Evolutionary conservation across 148 eudicot species (phyloP).

Genomic region (Cornus kousa): DNA sequence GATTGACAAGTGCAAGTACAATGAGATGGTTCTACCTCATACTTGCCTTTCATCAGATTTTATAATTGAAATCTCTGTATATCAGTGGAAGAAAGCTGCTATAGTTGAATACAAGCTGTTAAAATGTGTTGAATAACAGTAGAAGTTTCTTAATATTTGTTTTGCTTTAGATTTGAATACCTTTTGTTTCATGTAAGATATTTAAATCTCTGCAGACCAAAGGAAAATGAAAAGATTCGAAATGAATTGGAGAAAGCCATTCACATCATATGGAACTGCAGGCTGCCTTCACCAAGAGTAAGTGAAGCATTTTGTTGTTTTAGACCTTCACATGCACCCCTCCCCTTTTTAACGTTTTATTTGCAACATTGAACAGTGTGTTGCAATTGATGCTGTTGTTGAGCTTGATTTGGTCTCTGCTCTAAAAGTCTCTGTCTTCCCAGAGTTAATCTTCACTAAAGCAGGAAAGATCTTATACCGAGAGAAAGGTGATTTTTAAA

Average conservation of each 20-base stretch:
- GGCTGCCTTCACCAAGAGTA: constrained; percentile 96
- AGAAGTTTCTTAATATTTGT: not conserved
- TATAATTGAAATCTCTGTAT: no score
- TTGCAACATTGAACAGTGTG: constrained; percentile 55
- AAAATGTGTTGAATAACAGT: not conserved
- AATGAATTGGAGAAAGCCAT: constrained; percentile 92
- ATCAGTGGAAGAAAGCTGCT: not conserved
- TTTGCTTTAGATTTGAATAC: no score
- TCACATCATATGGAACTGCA: constrained; percentile 92
- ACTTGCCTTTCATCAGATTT: not conserved
- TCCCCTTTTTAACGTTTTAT: constrained; percentile 3
- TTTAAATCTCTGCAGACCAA: constrained; percentile 53
- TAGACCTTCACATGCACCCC: not conserved
- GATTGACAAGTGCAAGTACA: not conserved
- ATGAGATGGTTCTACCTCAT: not conserved
- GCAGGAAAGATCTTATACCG: constrained; percentile 91
- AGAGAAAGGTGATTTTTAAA: constrained; percentile 64
- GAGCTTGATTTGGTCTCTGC: constrained; percentile 80
- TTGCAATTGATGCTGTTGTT: constrained; percentile 82
- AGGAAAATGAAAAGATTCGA: constrained; percentile 74
- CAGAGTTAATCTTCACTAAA: constrained; percentile 88
- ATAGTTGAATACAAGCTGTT: not conserved
- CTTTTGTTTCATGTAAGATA: not conserved
- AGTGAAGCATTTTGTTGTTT: constrained; percentile 10
- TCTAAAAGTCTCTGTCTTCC: constrained; percentile 70